Evolutionary conservation across 352 stramenopile genomes (phyloP).

Genomic region (Phytophthora rubi): DNA sequence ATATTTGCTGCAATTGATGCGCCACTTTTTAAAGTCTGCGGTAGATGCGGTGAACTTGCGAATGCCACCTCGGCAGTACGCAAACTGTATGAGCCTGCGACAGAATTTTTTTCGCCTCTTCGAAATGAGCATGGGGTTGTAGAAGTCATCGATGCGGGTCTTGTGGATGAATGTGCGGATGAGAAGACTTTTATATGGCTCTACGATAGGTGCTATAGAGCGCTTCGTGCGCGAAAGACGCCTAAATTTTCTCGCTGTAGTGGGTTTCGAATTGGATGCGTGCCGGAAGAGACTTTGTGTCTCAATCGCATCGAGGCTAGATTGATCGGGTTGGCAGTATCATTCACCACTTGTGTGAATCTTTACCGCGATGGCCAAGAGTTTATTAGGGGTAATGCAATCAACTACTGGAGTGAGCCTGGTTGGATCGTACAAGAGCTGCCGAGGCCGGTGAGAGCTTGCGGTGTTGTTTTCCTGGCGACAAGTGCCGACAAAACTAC

Average conservation of each 20-base stretch:
- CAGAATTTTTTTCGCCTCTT: conserved; percentile 3
- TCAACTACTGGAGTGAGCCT: conserved; percentile 22
- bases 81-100: conserved; percentile 1
- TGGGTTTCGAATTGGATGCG: conserved; percentile 6
- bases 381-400: neutral
- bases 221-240: neutral
- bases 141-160: no score
- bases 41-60: conserved; percentile 9
- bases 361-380: conserved; percentile 13
- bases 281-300: conserved; percentile 1
- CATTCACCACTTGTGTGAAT: conserved; percentile 17
- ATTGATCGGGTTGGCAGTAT: conserved; percentile 11
- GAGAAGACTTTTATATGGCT: conserved; percentile 4
- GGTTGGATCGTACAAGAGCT: neutral
- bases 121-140: neutral
- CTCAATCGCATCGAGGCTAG: conserved; percentile 13
- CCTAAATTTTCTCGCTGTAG: conserved; percentile 15
- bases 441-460: neutral
- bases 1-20: conserved; percentile 11
- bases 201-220: conserved; percentile 5
- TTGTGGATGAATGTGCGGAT: neutral
- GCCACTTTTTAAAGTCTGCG: conserved; percentile 5
- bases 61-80: neutral
- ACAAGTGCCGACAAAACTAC: neutral
- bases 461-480: conserved; percentile 3